Base-by-base conservation (phyloP, 129 eudicot genomes). In the Dittrichia graveolens region DNA sequence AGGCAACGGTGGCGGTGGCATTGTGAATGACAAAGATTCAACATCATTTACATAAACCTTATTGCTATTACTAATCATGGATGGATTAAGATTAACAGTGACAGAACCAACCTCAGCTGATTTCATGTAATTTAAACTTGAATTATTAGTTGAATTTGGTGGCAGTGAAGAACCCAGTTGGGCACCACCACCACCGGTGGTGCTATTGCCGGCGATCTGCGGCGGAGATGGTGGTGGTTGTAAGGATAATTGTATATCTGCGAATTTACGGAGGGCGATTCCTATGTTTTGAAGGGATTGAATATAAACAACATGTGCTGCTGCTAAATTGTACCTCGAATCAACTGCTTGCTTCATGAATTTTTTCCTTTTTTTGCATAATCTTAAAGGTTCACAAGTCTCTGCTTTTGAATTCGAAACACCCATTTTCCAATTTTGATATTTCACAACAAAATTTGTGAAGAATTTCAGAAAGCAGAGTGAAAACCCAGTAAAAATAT, bases 311-410 rank as follows among this genome's bases (percentile, higher is more conserved):
- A 93, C 87, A 82, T 93, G 95, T 4, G 96, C 89, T 11, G 98
- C 96, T 60, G 96, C 96, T 65, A 89, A 82, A 67, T 79, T 81
- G 77, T 83, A 93, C 77, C 98, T 82, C 11, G 96, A 87, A 82
- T 93, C 95, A 24, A 87, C 80, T 0, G 98, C 98, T 84, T 84
- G 91, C 65, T 89, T 93, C 10, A 89, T 83, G 74, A 85, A 83
- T 49, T 65, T 83, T 56, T 85, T 87, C 75, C 98, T 63, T 68
- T 79, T 87, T 78, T 82, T 89, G 74, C 98, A 93, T 67, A 93
- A 85, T 13, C 75, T 76, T 71, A 93, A 40, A 34, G 98, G 96
- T 24, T 71, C 82, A 56, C 87, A 83, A 40, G 81, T 84, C 73
- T 93, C 95, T 9, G 79, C 8, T 80, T 89, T 93, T 4, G 96